phyloP scores from a whole-genome alignment of 768 basidiomycete species.

The Leccinum imitatum region DNA sequence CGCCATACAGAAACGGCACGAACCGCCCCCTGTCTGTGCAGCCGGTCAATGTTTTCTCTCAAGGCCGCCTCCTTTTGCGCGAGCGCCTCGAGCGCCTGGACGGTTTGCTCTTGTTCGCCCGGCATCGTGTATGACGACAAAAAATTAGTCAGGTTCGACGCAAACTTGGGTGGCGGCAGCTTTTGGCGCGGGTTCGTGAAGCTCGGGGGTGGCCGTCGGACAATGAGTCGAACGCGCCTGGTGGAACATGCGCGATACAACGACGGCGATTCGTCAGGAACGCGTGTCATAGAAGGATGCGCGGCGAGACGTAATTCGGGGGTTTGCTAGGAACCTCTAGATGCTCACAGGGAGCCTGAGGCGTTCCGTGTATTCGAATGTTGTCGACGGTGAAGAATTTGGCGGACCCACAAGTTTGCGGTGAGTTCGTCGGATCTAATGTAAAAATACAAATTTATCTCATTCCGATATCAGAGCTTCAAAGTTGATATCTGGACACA shows the following conservation, averaged over 20 bases:
- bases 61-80: too few relatives aligned
- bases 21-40: conserved; percentile 34
- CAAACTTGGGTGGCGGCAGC: conserved; percentile 51
- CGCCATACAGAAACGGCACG: conserved; percentile 38
- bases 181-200: conserved; percentile 69
- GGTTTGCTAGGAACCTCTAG: conserved; percentile 17
- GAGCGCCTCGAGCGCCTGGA: conserved; percentile 17
- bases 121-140: conserved; percentile 63
- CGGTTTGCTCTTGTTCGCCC: conserved; percentile 48
- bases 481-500: too few relatives aligned
- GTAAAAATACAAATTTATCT: too few relatives aligned
- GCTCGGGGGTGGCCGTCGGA: conserved; percentile 58
- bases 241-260: conserved; percentile 35
- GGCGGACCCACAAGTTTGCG: too few relatives aligned
- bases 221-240: conserved; percentile 64
- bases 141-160: conserved; percentile 53
- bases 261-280: background rate
- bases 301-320: background rate
- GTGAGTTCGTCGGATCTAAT: too few relatives aligned
- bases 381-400: too few relatives aligned
- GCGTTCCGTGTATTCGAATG: too few relatives aligned
- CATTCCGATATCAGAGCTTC: too few relatives aligned
- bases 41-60: too few relatives aligned
- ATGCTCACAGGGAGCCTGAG: conserved; percentile 4
- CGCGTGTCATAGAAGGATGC: background rate